Conservation (phyloP, 1,284 basidiomycete genomes). For the Heliocybe sulcata region DNA sequence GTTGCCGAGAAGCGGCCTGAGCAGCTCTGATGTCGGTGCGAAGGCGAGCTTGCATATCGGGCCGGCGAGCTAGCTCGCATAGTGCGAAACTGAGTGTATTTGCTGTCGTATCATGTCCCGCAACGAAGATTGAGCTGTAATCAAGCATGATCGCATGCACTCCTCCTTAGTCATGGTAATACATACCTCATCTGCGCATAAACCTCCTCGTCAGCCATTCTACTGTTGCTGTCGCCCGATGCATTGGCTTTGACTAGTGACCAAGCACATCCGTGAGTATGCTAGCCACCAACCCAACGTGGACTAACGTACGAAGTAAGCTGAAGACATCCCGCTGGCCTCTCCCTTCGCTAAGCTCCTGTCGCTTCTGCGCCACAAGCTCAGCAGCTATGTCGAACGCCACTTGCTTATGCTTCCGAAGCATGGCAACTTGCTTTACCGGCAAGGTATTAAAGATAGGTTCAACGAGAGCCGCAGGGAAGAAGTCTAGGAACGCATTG, state of each 20-base stretch:
- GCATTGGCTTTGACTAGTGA: not conserved
- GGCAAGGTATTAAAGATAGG: not conserved
- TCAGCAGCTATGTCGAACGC: not conserved
- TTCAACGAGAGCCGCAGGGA: not conserved
- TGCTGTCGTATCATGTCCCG: not conserved
- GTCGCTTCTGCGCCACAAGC: not conserved
- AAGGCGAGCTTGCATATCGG: not conserved
- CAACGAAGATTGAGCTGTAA: not conserved
- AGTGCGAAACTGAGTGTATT: not conserved
- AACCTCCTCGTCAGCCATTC: not conserved
- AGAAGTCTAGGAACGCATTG: not conserved
- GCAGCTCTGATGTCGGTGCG: not conserved
- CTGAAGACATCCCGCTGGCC: not conserved
- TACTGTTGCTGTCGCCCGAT: not conserved
- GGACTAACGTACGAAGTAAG: not conserved
- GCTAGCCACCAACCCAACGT: not conserved
- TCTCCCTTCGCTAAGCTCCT: not conserved
- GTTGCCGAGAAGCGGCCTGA: not conserved
- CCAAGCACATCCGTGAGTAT: not conserved
- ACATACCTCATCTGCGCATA: slow-evolving; percentile 1
- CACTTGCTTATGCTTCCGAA: not conserved
- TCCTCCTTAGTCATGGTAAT: too few species aligned
- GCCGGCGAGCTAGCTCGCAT: not conserved
- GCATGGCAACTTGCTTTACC: not conserved
- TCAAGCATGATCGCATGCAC: too few species aligned